Evolutionary conservation across 31 red algal genomes (phyloP), one percentile per base, ranked within the genome.

Genomic region (Bonnemaisonia californica): DNA sequence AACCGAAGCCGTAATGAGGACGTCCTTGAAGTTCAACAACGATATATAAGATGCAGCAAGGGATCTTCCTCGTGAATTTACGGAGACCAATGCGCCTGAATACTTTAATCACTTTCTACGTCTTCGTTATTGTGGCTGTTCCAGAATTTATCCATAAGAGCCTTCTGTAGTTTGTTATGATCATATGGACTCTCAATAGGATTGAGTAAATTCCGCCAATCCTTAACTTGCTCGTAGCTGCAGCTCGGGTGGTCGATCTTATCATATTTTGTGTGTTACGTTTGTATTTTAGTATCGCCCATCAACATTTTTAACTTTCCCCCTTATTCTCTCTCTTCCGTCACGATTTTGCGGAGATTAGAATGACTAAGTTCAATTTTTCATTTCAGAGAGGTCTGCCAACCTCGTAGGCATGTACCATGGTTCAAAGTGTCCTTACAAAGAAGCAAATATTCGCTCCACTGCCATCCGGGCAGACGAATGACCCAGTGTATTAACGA

Each of bases 111-210:
- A n/a, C n/a, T n/a, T n/a, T n/a, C n/a, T 61, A 11, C 31, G 31
- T 61, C 57, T 29, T 29, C 31, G 57, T 61, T 65, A 24, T 22
- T 36, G 39, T 65, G 62, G 16, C 62, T 31, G 39, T 65, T 65
- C 3, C 62, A 65, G 62, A 65, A 65, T 19, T 65, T 65, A 24
- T 65, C 62, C 62, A 65, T 65, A 38, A 65, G 23, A 65, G 26
- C 62, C 13, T 65, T 31, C 39, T 22, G 22, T 31, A 65, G 23
- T 22, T 22, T 65, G 13, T 38, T 65, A 36, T 65, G 62, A 65
- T 65, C 62, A 13, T 2, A 8, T 9, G 39, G 62, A 30, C 23
- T 65, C 22, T 65, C 62, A 2, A 22, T 31, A 30, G 62, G 23
- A 65, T 65, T 36, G 8, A 65, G 23, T 9, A 65, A 3, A 9